phyloP scores from a whole-genome alignment of 2,329 filamentous ascomycete genomes.

The Penicillium brasilianum region DNA sequence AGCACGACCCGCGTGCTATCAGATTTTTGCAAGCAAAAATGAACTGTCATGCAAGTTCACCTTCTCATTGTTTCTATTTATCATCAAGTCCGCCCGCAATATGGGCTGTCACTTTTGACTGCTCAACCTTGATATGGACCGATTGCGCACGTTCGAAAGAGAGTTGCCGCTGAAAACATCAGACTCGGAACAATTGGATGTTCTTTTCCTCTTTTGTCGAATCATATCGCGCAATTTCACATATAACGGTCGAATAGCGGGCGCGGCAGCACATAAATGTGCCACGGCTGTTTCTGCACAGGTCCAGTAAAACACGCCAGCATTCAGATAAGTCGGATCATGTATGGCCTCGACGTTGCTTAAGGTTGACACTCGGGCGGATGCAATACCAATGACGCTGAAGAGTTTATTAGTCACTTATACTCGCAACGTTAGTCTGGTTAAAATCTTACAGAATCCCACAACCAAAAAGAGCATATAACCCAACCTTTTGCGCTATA shows the following conservation, averaged over 20 bases:
- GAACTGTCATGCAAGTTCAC: neutral
- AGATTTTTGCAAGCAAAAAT: neutral
- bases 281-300: constrained; percentile 13
- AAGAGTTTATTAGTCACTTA: neutral
- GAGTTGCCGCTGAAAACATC: neutral
- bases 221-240: constrained; percentile 3
- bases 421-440: neutral
- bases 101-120: neutral
- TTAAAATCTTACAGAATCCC: constrained; percentile 9
- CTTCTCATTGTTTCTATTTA: neutral
- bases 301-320: constrained; percentile 13
- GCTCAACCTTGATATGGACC: neutral
- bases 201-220: neutral
- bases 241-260: constrained; percentile 16
- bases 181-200: neutral
- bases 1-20: neutral
- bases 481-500: neutral
- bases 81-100: neutral
- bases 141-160: neutral
- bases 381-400: constrained; percentile 17
- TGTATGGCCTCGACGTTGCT: constrained; percentile 4
- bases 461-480: constrained; percentile 13
- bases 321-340: constrained; percentile 12
- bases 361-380: constrained; percentile 14
- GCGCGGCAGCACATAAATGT: constrained; percentile 13